Base-by-base conservation (phyloP, 768 basidiomycete genomes). In the Asterophora lycoperdoides region DNA sequence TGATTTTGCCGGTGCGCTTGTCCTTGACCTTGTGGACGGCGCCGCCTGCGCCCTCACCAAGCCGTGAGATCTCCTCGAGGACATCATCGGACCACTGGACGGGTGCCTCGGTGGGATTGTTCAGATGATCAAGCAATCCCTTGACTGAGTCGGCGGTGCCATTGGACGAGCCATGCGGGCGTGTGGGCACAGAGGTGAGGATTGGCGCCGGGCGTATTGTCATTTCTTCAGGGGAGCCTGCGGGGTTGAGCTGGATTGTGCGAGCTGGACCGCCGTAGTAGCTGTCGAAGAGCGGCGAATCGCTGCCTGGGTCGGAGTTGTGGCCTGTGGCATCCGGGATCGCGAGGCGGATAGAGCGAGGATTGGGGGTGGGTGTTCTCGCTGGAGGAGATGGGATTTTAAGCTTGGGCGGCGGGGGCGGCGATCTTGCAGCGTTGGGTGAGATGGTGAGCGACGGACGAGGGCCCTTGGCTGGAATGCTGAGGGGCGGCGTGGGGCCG, bases 21-120 rank as follows among this genome's bases (percentile, higher is more conserved):
- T 96, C 91, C 64, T 74, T 81, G 40, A 97, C 94, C 68, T 92
- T 93, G 66, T 95, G 85, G 9, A 99, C 96, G 7, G 93, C 93
- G 39, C 96, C 96, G 39, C 94, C 93, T 47, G 93, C 92, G 35
- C 96, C 96, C 61, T 97, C 93, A 15, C 96, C 96, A 2, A 99
- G 73, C 46, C 90, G 80, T 11, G 71, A 65, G 8, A 93, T 54
- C 56, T 89, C 87, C 56, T 93, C 87, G 48, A 97, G 75, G 48
- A 81, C 62, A 47, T 80, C 79, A 63, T 92, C 89, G 7, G 80
- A 76, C 76, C 79, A 89, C 48, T 78, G 64, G 44, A 64, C 54
- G 13, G 68, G 60, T 28, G 63, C 56, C 55, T 64, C 57, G 46
- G 71, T 66, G 28, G 62, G 56, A 54, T 64, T 60, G 52, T 71